Conservation (phyloP, 2,329 filamentous ascomycete genomes). For the Neonectria sp. region DNA sequence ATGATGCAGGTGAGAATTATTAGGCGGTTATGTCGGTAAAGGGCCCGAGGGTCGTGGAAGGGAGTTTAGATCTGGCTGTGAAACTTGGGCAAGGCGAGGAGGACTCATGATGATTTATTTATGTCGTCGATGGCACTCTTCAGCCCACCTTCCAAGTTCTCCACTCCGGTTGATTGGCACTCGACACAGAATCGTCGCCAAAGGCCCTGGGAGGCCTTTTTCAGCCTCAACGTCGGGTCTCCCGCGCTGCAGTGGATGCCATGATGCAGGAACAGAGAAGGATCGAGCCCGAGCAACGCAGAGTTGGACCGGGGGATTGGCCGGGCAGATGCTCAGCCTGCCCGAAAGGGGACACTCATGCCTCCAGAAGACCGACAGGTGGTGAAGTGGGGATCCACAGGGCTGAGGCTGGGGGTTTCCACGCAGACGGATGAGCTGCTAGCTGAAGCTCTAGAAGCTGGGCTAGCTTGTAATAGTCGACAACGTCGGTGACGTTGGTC, state of each 20-base stretch:
- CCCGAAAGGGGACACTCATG: not conserved
- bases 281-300: not conserved
- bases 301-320: not conserved
- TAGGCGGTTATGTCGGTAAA: not conserved
- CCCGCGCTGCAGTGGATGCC: not conserved
- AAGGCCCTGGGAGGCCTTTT: not conserved
- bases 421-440: not conserved
- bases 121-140: not conserved
- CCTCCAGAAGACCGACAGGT: not conserved
- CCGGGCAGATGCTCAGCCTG: not conserved
- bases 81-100: not conserved
- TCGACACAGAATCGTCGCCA: too few species aligned
- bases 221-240: not conserved
- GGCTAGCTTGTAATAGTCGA: not conserved
- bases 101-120: not conserved
- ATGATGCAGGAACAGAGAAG: not conserved
- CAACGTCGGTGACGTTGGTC: not conserved
- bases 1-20: not conserved
- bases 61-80: not conserved
- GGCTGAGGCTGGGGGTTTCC: slow-evolving; percentile 17
- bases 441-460: not conserved
- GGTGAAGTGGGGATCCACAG: slow-evolving; percentile 19
- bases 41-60: not conserved
- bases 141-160: not conserved
- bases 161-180: too few species aligned